Conservation (phyloP, 2,329 filamentous ascomycete species). For the Uncinocarpus reesii region DNA sequence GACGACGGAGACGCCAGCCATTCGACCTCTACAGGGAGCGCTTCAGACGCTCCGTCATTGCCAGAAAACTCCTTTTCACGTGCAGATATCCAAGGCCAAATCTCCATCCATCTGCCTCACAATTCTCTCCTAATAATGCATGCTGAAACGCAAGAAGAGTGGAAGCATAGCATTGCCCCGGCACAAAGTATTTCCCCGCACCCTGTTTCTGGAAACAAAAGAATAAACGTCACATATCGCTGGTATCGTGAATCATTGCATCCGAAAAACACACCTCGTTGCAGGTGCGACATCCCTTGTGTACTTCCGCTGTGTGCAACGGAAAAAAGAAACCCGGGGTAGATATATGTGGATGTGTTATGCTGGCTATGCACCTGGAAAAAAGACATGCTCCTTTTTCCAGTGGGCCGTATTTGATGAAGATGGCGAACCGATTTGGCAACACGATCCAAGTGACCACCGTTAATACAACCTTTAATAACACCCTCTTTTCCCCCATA, state of each 20-base stretch:
- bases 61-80: conserved; percentile 16
- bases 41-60: neutral
- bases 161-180: conserved; percentile 80
- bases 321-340: conserved; percentile 63
- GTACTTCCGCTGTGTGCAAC: conserved; percentile 69
- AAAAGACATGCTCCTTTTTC: conserved; percentile 62
- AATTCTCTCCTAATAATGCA: conserved; percentile 94
- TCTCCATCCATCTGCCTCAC: conserved; percentile 85
- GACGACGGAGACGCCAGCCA: conserved; percentile 39
- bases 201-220: conserved; percentile 63
- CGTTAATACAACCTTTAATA: too few species aligned
- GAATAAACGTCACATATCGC: conserved; percentile 91
- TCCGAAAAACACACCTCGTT: conserved; percentile 66
- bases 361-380: conserved; percentile 42
- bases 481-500: too few species aligned
- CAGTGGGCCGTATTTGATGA: conserved; percentile 80
- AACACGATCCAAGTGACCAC: conserved; percentile 10
- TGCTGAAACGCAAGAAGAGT: conserved; percentile 93
- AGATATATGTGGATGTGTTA: conserved; percentile 94
- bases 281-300: conserved; percentile 59
- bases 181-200: conserved; percentile 72
- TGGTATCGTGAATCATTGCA: conserved; percentile 70
- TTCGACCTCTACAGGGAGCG: conserved; percentile 14
- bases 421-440: conserved; percentile 68
- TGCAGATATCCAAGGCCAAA: conserved; percentile 66